Evolutionary conservation across 192 early-diverging fungal species (phyloP), one percentile per base, ranked within the genome.

Genomic region (Podila clonocystis): DNA sequence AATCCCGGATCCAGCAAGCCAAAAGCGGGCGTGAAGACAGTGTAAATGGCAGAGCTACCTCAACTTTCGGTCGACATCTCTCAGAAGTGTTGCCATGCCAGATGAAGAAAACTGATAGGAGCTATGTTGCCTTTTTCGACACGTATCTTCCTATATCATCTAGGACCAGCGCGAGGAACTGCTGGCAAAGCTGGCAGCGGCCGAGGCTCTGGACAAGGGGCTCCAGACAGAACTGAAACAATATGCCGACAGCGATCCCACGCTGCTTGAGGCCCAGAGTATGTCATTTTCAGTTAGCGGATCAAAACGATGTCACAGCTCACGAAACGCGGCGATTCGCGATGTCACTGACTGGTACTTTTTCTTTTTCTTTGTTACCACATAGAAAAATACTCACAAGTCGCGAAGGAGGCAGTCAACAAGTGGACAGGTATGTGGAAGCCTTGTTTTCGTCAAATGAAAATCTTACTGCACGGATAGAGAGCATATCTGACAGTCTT

Each of bases 211-310:
- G 29, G 77, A 87, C 31, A 75, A 65, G 12, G 50, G 62, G 5
- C 75, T 91, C 66, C 75, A 85, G 60, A 65, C 67, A 12, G 92
- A 94, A 79, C 78, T 97, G 38, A 75, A 84, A 30, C 65, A 87
- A 72, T 96, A 92, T 79, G 82, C 85, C 28, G 95, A 95, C 69
- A 91, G 89, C 68, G 96, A 97, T 75, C 95, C 96, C 0, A 86
- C 70, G 3, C n/a, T 93, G 38, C 79, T 96, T 36, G 84, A 86
- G 50, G 87, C 85, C 24, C 93, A 93, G 83, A 83, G 91, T 85
- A 85, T 29, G 67, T 50, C n/a, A 13, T 59, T 50, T 9, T 45
- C 26, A 30, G 24, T 11, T 41, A 11, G 34, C 58, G 55, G 33
- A 33, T 38, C 45, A 26, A 55, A 55, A 55, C 12, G 8, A 26